Evolutionary conservation across 2,329 filamentous ascomycete genomes (phyloP).

Genomic region (Coniochaeta sp.): DNA sequence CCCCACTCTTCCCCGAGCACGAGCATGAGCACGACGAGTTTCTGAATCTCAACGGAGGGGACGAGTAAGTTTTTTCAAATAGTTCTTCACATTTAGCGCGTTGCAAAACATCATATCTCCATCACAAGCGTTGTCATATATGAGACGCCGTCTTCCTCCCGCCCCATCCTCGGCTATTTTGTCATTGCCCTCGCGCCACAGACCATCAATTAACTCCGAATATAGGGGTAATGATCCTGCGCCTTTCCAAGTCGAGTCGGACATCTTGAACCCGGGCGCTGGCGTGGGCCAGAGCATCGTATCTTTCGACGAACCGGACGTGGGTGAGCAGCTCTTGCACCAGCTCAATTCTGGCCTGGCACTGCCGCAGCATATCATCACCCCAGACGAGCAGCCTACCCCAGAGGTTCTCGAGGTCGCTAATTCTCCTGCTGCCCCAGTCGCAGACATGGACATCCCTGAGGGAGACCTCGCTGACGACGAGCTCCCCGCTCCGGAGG

Average conservation of each 20-base stretch:
- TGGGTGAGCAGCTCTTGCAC: not conserved
- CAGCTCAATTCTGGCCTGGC: not conserved
- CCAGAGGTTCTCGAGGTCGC: not conserved
- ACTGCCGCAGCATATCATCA: constrained; percentile 5
- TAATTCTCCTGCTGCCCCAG: not conserved
- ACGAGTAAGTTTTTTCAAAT: not conserved
- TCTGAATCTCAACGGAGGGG: not conserved
- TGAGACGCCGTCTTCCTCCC: not conserved
- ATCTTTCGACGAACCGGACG: not conserved
- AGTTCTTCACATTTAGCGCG: no score
- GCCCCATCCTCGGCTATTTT: not conserved
- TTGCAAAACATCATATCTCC: not conserved
- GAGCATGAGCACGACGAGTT: not conserved
- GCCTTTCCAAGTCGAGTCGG: not conserved
- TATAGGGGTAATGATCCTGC: not conserved
- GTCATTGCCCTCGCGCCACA: not conserved
- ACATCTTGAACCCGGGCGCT: not conserved
- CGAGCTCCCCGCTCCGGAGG: not conserved
- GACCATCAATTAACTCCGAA: not conserved
- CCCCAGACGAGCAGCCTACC: constrained; percentile 8
- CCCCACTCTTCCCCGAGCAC: not conserved
- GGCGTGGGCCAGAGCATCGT: not conserved
- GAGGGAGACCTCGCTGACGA: constrained; percentile 8
- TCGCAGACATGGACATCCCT: constrained; percentile 6
- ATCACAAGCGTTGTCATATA: not conserved